These are phyloP conservation scores for Phialocephala subalpina DNA, from an alignment of 2,329 filamentous ascomycete species.

Conservation along the genomic window DNA sequence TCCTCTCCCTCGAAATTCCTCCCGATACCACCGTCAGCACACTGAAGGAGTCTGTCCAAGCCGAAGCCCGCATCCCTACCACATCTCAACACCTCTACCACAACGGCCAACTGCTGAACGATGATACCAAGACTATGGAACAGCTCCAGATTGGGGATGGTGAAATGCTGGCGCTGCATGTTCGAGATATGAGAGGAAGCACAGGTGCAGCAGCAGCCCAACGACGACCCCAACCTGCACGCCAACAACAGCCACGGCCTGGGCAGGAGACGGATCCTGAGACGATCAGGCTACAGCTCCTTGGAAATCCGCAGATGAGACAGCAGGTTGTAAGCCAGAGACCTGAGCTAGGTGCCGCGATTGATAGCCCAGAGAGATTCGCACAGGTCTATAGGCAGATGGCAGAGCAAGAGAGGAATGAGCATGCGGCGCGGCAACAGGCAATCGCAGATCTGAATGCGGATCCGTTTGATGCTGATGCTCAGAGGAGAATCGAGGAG, in stretches of 20 bases:
- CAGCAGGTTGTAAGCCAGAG: constrained; percentile 75
- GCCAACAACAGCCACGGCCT: constrained; percentile 44
- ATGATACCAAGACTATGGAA: constrained; percentile 82
- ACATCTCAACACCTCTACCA: constrained; percentile 85
- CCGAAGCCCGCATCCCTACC: constrained; percentile 78
- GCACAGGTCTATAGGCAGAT: constrained; percentile 74
- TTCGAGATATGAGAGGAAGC: constrained; percentile 62
- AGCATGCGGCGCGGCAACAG: constrained; percentile 79
- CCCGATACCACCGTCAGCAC: constrained; percentile 84
- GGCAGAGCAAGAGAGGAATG: constrained; percentile 73
- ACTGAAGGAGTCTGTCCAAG: constrained; percentile 87
- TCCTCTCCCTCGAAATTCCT: constrained; percentile 84
- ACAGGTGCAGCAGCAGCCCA: constrained; percentile 51
- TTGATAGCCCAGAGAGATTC: constrained; percentile 81
- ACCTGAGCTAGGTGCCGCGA: constrained; percentile 78
- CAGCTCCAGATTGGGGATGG: constrained; percentile 84
- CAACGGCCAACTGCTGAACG: constrained; percentile 82
- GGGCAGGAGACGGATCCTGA: constrained; percentile 72
- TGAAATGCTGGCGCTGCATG: constrained; percentile 91
- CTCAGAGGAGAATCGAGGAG: constrained; percentile 92
- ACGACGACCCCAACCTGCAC: constrained; percentile 45
- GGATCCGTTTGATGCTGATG: constrained; percentile 93
- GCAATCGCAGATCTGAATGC: constrained; percentile 88
- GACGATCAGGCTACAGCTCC: constrained; percentile 80
- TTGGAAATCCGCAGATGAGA: constrained; percentile 79